Conservation (phyloP, 352 stramenopile species). For the Saprolegnia diclina region DNA sequence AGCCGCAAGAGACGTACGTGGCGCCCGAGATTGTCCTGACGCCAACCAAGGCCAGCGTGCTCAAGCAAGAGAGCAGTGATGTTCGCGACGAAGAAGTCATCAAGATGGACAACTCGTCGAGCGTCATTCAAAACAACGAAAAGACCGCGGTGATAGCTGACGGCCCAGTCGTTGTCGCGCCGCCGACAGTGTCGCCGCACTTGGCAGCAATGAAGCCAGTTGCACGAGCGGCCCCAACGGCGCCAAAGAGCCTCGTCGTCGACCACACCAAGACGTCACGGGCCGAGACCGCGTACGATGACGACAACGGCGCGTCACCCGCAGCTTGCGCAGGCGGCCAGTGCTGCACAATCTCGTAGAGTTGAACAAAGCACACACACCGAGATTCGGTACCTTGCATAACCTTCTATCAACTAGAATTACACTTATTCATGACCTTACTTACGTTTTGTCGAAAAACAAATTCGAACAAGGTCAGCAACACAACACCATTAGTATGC, state of each 20-base stretch:
- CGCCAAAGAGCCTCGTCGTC: constrained; percentile 5
- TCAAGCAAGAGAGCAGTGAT: constrained; percentile 22
- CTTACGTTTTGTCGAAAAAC: too few relatives aligned
- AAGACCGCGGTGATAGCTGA: neutral
- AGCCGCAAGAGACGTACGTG: neutral
- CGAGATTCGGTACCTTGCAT: too few relatives aligned
- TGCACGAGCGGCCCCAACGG: neutral
- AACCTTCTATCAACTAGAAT: too few relatives aligned
- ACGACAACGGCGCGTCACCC: neutral
- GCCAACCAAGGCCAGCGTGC: neutral
- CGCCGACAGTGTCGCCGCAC: neutral
- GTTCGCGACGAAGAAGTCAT: constrained; percentile 16
- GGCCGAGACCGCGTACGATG: neutral
- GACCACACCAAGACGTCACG: neutral
- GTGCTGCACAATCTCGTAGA: constrained; percentile 12
- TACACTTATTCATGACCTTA: too few relatives aligned
- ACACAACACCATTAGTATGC: too few relatives aligned
- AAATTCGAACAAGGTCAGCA: too few relatives aligned
- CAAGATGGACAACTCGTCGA: constrained; percentile 8
- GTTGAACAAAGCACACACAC: neutral
- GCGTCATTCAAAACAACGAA: constrained; percentile 17
- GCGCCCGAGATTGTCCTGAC: neutral
- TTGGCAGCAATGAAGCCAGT: neutral
- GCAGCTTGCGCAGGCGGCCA: neutral
- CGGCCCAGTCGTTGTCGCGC: neutral